Evolutionary conservation across 768 basidiomycete species (phyloP).

Genomic region (Russula griseocarnosa): DNA sequence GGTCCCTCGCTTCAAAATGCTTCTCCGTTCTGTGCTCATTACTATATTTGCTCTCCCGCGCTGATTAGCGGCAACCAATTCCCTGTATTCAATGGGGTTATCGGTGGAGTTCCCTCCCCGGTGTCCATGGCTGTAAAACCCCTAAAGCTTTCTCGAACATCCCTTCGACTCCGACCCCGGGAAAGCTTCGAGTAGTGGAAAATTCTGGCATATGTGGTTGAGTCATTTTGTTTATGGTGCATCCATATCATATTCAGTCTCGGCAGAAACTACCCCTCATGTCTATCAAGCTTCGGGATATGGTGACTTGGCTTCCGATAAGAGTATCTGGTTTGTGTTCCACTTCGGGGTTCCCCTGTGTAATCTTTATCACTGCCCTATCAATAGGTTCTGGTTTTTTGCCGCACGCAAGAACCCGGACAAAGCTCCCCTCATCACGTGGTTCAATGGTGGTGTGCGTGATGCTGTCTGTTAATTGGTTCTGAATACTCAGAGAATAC

Average conservation of each 20-base stretch:
- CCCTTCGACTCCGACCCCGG: conserved; percentile 36
- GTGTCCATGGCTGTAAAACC: neutral
- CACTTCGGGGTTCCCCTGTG: neutral
- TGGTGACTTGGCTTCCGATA: conserved; percentile 49
- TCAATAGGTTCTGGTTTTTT: conserved; percentile 64
- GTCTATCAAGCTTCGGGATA: conserved; percentile 62
- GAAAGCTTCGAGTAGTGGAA: conserved; percentile 51
- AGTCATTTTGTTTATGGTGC: conserved; percentile 4
- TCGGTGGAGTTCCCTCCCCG: conserved; percentile 41
- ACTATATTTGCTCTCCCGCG: conserved; percentile 26
- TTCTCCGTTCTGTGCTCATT: conserved; percentile 18
- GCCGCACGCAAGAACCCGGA: conserved; percentile 55
- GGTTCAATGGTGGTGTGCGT: conserved; percentile 57
- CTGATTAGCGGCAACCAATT: conserved; percentile 39
- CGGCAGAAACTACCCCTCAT: conserved; percentile 46
- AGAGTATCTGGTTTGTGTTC: conserved; percentile 51
- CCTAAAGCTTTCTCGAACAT: neutral
- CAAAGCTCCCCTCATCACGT: conserved; percentile 58
- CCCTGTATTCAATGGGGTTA: conserved; percentile 33
- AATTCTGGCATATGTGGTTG: conserved; percentile 61
- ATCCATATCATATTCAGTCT: neutral
- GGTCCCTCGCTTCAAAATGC: conserved; percentile 22
- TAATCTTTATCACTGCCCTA: neutral
- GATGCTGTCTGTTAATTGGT: neutral
- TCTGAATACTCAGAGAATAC: neutral